Conservation (phyloP, 495 filamentous ascomycete genomes). For the Aspergillus bertholletiae region DNA sequence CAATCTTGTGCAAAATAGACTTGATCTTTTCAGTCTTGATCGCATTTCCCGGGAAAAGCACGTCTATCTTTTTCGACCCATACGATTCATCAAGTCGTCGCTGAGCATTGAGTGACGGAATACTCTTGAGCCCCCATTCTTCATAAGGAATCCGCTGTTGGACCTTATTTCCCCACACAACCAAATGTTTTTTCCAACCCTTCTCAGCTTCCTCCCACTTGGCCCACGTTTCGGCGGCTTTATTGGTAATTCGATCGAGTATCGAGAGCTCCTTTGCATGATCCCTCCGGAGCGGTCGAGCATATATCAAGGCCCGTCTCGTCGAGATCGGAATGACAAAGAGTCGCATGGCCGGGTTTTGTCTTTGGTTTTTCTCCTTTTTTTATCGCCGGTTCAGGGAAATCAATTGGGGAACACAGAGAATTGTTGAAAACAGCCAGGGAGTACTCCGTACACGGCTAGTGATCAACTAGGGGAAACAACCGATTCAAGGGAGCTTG, state of each 20-base stretch:
- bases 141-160: slow-evolving; percentile 88
- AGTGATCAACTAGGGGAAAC: slow-evolving; percentile 18
- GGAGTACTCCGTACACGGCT: slow-evolving; percentile 15
- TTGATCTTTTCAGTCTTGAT: slow-evolving; percentile 59
- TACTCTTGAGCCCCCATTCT: slow-evolving; percentile 96
- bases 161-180: slow-evolving; percentile 78
- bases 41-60: slow-evolving; percentile 71
- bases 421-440: slow-evolving; percentile 6
- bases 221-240: slow-evolving; percentile 73
- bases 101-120: slow-evolving; percentile 75
- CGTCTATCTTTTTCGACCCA: slow-evolving; percentile 64
- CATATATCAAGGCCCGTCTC: slow-evolving; percentile 86
- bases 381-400: not conserved
- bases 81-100: slow-evolving; percentile 58
- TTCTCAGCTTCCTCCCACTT: slow-evolving; percentile 79
- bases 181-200: slow-evolving; percentile 84
- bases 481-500: slow-evolving; percentile 12
- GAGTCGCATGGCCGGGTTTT: slow-evolving; percentile 68
- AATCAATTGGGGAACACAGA: slow-evolving; percentile 1
- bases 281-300: slow-evolving; percentile 62
- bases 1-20: slow-evolving; percentile 57
- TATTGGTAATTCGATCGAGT: slow-evolving; percentile 61
- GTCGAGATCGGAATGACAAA: slow-evolving; percentile 95
- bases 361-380: not conserved
- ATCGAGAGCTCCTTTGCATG: slow-evolving; percentile 46